Evolutionary conservation across 2,329 filamentous ascomycete genomes (phyloP).

Genomic region (Graphium sp.): DNA sequence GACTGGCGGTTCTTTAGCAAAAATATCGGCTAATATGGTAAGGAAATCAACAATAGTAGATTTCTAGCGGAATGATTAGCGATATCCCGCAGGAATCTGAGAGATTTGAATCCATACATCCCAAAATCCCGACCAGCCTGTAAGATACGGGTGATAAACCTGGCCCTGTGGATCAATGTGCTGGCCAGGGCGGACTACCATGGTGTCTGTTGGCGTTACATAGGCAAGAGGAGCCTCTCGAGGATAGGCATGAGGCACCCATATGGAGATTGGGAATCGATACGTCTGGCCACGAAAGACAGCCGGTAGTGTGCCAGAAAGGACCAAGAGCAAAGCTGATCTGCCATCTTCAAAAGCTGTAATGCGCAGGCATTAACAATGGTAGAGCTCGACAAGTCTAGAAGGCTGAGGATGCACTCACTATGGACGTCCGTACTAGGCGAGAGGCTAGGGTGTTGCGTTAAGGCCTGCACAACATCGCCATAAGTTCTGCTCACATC

Average conservation of each 20-base stretch:
- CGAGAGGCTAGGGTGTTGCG: constrained; percentile 61
- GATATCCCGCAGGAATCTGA: no score
- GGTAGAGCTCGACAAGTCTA: not conserved
- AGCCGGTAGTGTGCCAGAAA: constrained; percentile 82
- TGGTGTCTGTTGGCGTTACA: constrained; percentile 73
- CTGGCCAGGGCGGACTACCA: constrained; percentile 82
- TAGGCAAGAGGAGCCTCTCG: constrained; percentile 73
- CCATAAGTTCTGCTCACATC: constrained; percentile 88
- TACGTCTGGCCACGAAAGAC: constrained; percentile 79
- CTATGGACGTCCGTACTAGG: constrained; percentile 92
- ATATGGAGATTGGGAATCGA: constrained; percentile 80
- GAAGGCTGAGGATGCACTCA: constrained; percentile 32
- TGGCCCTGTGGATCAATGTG: constrained; percentile 88
- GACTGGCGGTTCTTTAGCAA: constrained; percentile 88
- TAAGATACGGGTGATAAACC: constrained; percentile 90
- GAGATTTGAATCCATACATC: constrained; percentile 47
- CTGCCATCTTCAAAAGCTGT: constrained; percentile 83
- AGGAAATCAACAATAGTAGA: constrained; percentile 73
- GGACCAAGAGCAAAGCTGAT: constrained; percentile 71
- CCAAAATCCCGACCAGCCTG: constrained; percentile 78
- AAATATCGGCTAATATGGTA: constrained; percentile 67
- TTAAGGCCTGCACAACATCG: constrained; percentile 70
- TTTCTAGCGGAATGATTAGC: constrained; percentile 36
- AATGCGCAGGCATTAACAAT: no score
- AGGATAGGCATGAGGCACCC: constrained; percentile 85